A percentile compares a stretch with the other conserved stretches of the same genome.
Conservation (phyloP, 2,329 filamentous ascomycete genomes). For the Sclerotinia spermophila region DNA sequence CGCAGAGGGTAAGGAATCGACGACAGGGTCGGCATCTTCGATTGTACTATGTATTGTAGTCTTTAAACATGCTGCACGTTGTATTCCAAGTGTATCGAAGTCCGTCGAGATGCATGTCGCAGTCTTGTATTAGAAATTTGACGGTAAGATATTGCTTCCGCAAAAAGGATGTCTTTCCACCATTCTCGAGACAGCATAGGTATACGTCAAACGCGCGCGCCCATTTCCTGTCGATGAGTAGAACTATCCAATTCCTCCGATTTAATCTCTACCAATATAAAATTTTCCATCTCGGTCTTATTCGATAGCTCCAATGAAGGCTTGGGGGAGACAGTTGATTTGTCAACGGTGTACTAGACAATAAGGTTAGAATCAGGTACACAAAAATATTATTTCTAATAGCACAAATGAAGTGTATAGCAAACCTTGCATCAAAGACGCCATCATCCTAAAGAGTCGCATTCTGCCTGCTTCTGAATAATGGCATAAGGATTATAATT, state of each 20-base stretch:
- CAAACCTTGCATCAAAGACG: not conserved
- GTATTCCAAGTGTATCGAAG: too few species aligned
- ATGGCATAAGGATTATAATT: not conserved
- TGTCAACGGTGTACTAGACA: not conserved
- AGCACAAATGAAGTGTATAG: not conserved
- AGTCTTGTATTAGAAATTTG: not conserved
- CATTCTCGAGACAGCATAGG: not conserved
- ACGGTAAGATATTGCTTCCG: not conserved
- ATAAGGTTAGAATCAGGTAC: not conserved
- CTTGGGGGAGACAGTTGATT: fast-evolving
- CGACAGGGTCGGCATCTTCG: too few species aligned
- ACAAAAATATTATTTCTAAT: not conserved
- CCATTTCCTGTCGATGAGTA: not conserved
- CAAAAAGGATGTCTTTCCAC: fast-evolving
- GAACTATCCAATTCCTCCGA: not conserved
- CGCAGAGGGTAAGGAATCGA: not conserved
- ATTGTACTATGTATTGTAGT: not conserved
- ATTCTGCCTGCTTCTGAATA: not conserved
- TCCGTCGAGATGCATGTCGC: not conserved
- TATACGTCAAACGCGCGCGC: not conserved
- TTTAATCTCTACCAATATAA: not conserved
- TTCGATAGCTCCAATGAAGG: not conserved
- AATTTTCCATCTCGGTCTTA: not conserved
- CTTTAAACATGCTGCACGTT: not conserved
- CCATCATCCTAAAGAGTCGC: too few species aligned